Conservation (phyloP, 2,329 filamentous ascomycete genomes). For the Epichloe sp. region DNA sequence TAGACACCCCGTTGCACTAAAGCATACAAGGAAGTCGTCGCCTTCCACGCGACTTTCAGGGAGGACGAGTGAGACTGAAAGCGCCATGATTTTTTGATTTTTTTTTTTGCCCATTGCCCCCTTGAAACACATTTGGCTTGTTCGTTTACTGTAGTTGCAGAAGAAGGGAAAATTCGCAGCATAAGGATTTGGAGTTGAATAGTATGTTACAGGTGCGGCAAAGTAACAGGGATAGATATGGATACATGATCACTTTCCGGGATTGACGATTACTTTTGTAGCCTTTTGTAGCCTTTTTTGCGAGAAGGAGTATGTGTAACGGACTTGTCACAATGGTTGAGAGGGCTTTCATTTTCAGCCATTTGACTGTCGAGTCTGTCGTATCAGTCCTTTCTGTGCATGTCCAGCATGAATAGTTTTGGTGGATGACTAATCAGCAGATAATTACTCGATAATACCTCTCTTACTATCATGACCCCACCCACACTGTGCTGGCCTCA, state of each 20-base stretch:
- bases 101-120: neutral
- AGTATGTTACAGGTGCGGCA: neutral
- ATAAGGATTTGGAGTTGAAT: neutral
- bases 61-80: neutral
- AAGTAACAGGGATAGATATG: neutral
- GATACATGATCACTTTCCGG: neutral
- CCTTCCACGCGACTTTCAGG: neutral
- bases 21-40: neutral
- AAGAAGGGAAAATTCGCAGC: neutral
- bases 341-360: too few species aligned
- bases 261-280: neutral
- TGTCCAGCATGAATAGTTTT: too few species aligned
- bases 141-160: neutral
- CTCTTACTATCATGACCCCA: neutral
- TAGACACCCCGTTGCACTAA: neutral
- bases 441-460: too few species aligned
- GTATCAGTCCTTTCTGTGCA: too few species aligned
- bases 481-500: neutral
- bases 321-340: too few species aligned
- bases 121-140: neutral
- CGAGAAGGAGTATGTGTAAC: neutral
- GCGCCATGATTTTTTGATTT: neutral
- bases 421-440: too few species aligned
- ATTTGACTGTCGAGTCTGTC: too few species aligned
- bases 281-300: neutral